Base-by-base conservation (phyloP, 192 early-diverging fungal genomes). In the Coemansia sp. region DNA sequence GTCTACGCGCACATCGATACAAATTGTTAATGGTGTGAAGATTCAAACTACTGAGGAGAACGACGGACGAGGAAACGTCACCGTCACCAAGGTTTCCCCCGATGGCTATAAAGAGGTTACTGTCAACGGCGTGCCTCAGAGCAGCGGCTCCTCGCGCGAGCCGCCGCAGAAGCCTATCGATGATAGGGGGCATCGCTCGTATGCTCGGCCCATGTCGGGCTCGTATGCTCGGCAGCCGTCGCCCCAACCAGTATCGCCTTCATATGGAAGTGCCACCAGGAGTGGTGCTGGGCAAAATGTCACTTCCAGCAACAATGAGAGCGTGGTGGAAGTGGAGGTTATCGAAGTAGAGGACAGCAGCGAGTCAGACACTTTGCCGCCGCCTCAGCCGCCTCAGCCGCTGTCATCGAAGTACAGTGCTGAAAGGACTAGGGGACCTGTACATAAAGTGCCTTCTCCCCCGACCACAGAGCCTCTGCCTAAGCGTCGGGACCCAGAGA, bases 51-150 rank as follows among this genome's bases (percentile, higher is more conserved):
- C 63, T 26, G 79, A 82, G 43, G 79, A 82, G 34, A 66, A 76
- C 50, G 79, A 82, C 43, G 74, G 74, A 57, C 64, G n/a, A 16
- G 79, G 79, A 1, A 82, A 76, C 58, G 36, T 70, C 26, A 82
- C 79, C 3, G 67, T 82, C 24, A 82, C 79, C 6, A 66, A 59
- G 40, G 65, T 82, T 10, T 66, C 67, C 2, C 79, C 79, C 37
- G 70, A 72, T 14, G 79, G 79, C 3, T 43, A 33, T 64, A 76
- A 70, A 38, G 74, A 82, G 34, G 67, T 82, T 14, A 68, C 61
- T 21, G 68, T 82, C 36, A 82, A 82, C 51, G 79, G 79, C 20
- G 67, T 77, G 61, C 74, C 67, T 8, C 79, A 73, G 63, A 53
- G 37, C 21, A 59, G 50, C 46, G 34, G 18, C 28, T 23, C 62